Conservation (phyloP, 441 rosid genomes). For the Erodium texanum region DNA sequence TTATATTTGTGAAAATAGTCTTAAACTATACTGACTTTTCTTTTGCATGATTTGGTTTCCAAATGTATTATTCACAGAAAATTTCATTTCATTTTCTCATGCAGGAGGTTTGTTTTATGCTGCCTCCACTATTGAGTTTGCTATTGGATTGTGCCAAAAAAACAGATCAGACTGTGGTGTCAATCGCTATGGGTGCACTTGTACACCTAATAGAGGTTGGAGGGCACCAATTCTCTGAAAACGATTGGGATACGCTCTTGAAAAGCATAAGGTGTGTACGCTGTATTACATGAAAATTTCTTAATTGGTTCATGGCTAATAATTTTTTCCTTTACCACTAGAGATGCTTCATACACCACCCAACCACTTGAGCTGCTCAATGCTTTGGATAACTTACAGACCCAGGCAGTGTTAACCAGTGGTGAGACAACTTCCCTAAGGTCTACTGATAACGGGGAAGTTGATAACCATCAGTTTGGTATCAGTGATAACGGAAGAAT, state of each 20-base stretch:
- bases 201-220: slow-evolving; percentile 99
- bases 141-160: slow-evolving; percentile 97
- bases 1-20: background rate
- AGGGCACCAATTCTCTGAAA: slow-evolving; percentile 93
- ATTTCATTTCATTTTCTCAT: slow-evolving; percentile 14
- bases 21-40: background rate
- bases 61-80: slow-evolving; percentile 9
- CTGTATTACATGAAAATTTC: slow-evolving; percentile 16
- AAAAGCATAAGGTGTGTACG: slow-evolving; percentile 83
- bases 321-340: slow-evolving; percentile 22
- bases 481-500: slow-evolving; percentile 35
- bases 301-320: slow-evolving; percentile 15
- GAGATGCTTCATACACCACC: slow-evolving; percentile 98
- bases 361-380: slow-evolving; percentile 98
- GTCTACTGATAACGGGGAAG: slow-evolving; percentile 18
- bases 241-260: slow-evolving; percentile 94
- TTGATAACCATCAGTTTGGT: slow-evolving; percentile 32
- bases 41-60: slow-evolving; percentile 5
- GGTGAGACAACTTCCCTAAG: slow-evolving; percentile 19
- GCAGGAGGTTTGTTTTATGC: slow-evolving; percentile 99
- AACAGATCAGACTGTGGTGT: slow-evolving; percentile 94
- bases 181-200: slow-evolving; percentile 90
- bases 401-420: slow-evolving; percentile 26
- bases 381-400: slow-evolving; percentile 47
- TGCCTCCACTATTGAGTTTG: slow-evolving; percentile 93